phyloP scores from a whole-genome alignment of 2,329 filamentous ascomycete genomes.

The Talaromyces rugulosus region DNA sequence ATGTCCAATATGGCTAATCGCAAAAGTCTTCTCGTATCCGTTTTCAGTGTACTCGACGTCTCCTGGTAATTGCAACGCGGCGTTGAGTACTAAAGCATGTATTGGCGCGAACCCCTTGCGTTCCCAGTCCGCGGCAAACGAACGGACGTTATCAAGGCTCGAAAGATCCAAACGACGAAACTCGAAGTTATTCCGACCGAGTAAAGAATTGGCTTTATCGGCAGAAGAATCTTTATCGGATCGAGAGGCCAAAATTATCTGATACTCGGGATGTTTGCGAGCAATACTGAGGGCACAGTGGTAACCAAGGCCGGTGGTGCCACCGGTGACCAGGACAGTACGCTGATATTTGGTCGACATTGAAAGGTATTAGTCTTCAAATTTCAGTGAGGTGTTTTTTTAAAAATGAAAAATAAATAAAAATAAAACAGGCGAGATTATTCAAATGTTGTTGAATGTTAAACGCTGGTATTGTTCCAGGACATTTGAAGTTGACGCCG shows the following conservation, averaged over 20 bases:
- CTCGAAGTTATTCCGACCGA: conserved; percentile 37
- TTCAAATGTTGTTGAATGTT: too few species aligned
- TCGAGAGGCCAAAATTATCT: conserved; percentile 43
- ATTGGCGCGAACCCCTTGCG: conserved; percentile 38
- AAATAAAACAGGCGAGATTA: too few species aligned
- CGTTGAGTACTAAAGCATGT: conserved; percentile 46
- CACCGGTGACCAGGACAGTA: conserved; percentile 41
- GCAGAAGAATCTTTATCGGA: conserved; percentile 41
- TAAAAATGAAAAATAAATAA: too few species aligned
- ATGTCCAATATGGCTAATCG: conserved; percentile 49
- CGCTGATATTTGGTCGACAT: neutral
- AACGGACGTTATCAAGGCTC: conserved; percentile 36
- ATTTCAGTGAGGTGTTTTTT: too few species aligned
- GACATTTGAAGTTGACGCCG: too few species aligned
- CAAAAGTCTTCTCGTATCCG: conserved; percentile 50
- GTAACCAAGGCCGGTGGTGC: conserved; percentile 44
- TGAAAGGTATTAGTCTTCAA: neutral
- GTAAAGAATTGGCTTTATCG: conserved; percentile 39
- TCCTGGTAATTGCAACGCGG: conserved; percentile 43
- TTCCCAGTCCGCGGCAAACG: conserved; percentile 37
- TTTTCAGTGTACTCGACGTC: conserved; percentile 33
- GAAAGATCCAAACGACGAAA: conserved; percentile 45
- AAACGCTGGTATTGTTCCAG: too few species aligned
- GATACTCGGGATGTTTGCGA: conserved; percentile 35
- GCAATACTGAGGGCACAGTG: conserved; percentile 40